Evolutionary conservation across 2,329 filamentous ascomycete species (phyloP).

Genomic region (Tolypocladium capitatum): DNA sequence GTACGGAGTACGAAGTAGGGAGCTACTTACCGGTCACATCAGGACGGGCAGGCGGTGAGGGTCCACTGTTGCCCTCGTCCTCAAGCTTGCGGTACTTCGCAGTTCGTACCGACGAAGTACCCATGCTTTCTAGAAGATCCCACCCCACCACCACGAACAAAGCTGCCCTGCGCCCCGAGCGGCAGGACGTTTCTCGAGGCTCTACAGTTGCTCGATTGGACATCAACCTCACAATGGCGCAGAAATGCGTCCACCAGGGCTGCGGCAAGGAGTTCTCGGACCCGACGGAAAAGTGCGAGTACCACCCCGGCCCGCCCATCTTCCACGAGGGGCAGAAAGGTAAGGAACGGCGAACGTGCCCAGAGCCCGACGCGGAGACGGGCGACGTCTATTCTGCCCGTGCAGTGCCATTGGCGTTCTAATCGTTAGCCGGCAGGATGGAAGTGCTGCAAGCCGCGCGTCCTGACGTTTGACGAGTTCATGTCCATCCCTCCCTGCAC

Average conservation of each 20-base stretch:
- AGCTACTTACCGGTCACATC: too few relatives aligned
- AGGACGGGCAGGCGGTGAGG: conserved; percentile 22
- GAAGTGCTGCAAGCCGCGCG: conserved; percentile 97
- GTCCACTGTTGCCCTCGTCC: conserved; percentile 9
- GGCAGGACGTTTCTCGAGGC: neutral
- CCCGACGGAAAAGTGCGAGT: conserved; percentile 69
- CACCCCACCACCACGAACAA: conserved; percentile 15
- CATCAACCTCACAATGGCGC: conserved; percentile 38
- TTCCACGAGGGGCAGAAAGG: conserved; percentile 99
- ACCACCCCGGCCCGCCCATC: conserved; percentile 85
- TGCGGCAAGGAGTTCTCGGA: conserved; percentile 84
- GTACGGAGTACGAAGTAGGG: too few relatives aligned
- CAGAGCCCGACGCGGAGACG: neutral
- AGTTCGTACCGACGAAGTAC: too few relatives aligned
- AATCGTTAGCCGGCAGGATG: conserved; percentile 48
- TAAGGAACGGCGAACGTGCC: conserved; percentile 23
- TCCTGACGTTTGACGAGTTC: conserved; percentile 97
- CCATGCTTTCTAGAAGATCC: conserved; percentile 26
- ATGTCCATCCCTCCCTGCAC: conserved; percentile 87
- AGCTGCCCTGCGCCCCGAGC: neutral
- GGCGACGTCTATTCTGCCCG: neutral
- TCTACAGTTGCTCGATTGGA: neutral
- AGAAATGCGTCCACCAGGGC: conserved; percentile 92
- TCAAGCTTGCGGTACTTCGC: conserved; percentile 3
- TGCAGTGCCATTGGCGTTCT: neutral